Evolutionary conservation across 495 filamentous ascomycete species (phyloP).

Genomic region (Aspergillus bertholletiae): DNA sequence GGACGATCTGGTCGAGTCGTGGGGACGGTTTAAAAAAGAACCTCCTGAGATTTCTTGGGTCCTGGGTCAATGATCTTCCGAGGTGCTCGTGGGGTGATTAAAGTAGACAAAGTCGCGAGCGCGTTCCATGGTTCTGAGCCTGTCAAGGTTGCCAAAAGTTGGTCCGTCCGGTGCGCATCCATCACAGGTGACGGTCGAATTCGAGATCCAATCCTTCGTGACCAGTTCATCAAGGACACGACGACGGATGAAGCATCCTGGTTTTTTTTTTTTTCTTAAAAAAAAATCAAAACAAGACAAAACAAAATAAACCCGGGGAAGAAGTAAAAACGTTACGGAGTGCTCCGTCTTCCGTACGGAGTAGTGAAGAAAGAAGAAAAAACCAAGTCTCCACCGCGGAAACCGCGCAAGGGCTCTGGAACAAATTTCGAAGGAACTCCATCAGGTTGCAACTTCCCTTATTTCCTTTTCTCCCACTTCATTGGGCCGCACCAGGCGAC

Average conservation of each 20-base stretch:
- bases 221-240: neutral
- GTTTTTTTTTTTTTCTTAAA: no score
- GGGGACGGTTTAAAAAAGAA: constrained; percentile 5
- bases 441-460: neutral
- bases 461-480: constrained; percentile 2
- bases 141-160: neutral
- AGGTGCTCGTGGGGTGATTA: neutral
- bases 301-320: no score
- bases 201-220: neutral
- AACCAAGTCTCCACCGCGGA: constrained; percentile 15
- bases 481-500: constrained; percentile 8
- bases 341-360: neutral
- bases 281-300: no score
- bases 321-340: neutral
- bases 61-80: constrained; percentile 4
- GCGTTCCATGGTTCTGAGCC: neutral
- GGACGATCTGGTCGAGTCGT: neutral
- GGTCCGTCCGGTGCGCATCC: neutral
- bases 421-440: constrained; percentile 2
- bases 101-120: neutral
- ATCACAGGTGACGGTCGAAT: no score
- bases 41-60: constrained; percentile 7
- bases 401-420: constrained; percentile 13
- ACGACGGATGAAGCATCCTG: neutral
- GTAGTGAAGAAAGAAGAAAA: constrained; percentile 1